These are phyloP conservation scores for Vinca major DNA, from an alignment of 305 asterid genomes.

Conservation along the genomic window DNA sequence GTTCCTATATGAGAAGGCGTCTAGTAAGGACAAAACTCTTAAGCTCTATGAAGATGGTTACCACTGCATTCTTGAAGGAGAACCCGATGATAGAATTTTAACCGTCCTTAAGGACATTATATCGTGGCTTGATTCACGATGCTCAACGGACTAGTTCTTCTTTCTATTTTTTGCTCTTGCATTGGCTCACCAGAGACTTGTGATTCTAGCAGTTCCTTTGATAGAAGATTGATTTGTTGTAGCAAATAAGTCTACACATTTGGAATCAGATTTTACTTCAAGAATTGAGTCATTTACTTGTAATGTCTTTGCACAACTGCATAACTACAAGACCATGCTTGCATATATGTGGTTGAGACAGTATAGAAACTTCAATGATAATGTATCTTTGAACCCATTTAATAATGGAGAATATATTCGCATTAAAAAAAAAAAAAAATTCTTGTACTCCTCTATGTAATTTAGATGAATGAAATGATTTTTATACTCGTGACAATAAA, in stretches of 20 bases:
- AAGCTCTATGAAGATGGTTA: conserved; percentile 78
- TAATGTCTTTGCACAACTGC: not conserved
- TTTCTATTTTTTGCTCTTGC: not conserved
- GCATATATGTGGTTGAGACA: not conserved
- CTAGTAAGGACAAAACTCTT: conserved; percentile 66
- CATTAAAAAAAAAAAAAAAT: too few relatives aligned
- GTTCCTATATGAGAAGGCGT: conserved; percentile 54
- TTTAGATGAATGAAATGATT: too few relatives aligned
- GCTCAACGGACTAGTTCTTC: conserved; percentile 23
- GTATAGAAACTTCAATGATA: too few relatives aligned
- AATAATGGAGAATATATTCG: too few relatives aligned
- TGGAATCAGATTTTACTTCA: too few relatives aligned
- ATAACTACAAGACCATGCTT: not conserved
- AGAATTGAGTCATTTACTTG: too few relatives aligned
- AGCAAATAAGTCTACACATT: not conserved
- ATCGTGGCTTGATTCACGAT: conserved; percentile 74
- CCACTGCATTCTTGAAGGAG: conserved; percentile 93
- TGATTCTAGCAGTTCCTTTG: not conserved
- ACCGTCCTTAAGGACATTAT: conserved; percentile 61
- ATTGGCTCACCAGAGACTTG: not conserved
- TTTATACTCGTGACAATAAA: too few relatives aligned
- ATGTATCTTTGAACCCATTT: too few relatives aligned
- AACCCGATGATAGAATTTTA: conserved; percentile 75
- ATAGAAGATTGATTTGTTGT: not conserved
- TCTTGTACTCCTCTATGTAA: too few relatives aligned